Evolutionary conservation across 306 rosid species (phyloP).

Genomic region (Dryas alaskensis): DNA sequence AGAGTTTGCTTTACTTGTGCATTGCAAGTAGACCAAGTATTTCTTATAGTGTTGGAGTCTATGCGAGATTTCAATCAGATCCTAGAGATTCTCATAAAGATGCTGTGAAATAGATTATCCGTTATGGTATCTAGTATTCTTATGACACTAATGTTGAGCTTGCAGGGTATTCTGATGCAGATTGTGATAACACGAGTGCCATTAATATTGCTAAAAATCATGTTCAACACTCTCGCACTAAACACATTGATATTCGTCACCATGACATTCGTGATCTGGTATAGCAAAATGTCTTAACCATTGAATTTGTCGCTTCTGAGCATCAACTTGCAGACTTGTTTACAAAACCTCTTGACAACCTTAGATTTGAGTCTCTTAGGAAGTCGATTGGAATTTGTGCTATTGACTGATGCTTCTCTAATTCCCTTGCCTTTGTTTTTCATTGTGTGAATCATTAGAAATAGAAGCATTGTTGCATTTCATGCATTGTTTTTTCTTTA

Average conservation of each 20-base stretch:
- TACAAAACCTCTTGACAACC: no score
- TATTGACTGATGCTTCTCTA: no score
- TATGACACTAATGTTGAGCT: neutral
- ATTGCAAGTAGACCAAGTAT: neutral
- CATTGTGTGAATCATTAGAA: no score
- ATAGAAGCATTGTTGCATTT: no score
- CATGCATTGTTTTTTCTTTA: no score
- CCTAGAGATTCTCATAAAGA: neutral
- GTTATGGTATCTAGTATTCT: accelerated
- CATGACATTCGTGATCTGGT: neutral
- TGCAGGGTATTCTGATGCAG: neutral
- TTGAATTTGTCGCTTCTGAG: no score
- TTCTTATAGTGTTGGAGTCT: neutral
- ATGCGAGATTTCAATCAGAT: neutral
- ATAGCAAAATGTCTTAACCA: neutral
- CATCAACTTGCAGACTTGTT: no score
- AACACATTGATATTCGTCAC: neutral
- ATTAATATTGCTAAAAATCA: neutral
- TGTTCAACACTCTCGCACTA: neutral
- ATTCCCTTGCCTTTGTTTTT: no score
- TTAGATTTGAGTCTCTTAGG: no score
- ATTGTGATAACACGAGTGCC: neutral
- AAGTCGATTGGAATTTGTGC: no score
- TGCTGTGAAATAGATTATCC: neutral
- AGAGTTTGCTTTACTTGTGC: neutral